Evolutionary conservation across 139 green algal genomes (phyloP).

Genomic region (Picochlorum sp.): DNA sequence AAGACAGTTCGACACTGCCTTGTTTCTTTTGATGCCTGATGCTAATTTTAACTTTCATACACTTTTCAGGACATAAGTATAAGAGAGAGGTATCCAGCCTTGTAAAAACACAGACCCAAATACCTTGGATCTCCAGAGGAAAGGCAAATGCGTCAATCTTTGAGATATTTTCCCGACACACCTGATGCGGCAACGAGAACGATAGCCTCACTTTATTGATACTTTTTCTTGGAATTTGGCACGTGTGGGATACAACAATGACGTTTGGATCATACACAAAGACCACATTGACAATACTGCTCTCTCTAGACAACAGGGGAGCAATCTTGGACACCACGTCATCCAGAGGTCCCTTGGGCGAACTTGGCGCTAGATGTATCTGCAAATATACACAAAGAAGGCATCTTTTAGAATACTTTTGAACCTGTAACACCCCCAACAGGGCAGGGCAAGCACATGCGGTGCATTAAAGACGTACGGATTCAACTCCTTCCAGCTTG

Average conservation of each 20-base stretch:
- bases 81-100: not conserved
- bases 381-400: not conserved
- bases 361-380: not conserved
- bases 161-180: constrained; percentile 1
- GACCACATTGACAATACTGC: not conserved
- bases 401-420: not conserved
- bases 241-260: not conserved
- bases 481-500: constrained; percentile 5
- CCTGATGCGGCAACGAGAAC: not conserved
- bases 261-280: constrained; percentile 1
- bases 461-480: not conserved
- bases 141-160: constrained; percentile 4
- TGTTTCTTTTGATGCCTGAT: constrained; percentile 6
- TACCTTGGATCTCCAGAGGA: not conserved
- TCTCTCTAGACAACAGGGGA: not conserved
- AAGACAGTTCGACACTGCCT: not conserved
- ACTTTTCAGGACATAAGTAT: not conserved
- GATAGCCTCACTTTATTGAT: not conserved
- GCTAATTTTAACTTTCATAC: constrained; percentile 5
- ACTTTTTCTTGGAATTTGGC: constrained; percentile 3
- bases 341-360: not conserved
- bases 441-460: not conserved
- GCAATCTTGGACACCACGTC: constrained; percentile 2
- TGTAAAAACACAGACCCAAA: constrained; percentile 2
- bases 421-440: not conserved